Conservation (phyloP, 306 rosid genomes). For the Castanea sativa region DNA sequence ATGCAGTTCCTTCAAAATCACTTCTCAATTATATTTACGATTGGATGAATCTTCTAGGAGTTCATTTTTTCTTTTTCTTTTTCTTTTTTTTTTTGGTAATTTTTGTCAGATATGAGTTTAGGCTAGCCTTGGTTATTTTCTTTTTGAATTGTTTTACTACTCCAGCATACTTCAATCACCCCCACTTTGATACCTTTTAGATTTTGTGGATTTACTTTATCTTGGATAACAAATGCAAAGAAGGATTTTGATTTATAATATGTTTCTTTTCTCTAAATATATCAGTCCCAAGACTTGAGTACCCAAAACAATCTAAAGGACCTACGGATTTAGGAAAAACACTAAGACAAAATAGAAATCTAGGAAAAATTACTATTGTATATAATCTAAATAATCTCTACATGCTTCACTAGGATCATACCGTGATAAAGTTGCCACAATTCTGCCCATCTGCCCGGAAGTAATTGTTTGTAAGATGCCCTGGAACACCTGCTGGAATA, state of each 20-base stretch:
- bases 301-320: background rate
- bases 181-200: background rate
- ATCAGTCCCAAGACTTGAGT: background rate
- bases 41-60: slow-evolving; percentile 2
- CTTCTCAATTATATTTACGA: slow-evolving; percentile 18
- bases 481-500: slow-evolving; percentile 73
- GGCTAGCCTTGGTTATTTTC: too few relatives aligned
- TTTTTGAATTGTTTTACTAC: too few relatives aligned
- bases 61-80: too few relatives aligned
- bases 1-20: slow-evolving; percentile 1
- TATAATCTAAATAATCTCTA: background rate
- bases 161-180: too few relatives aligned
- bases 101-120: too few relatives aligned
- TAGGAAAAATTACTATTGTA: background rate
- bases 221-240: background rate
- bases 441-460: slow-evolving; percentile 82
- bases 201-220: background rate
- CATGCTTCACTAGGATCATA: slow-evolving; percentile 25
- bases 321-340: background rate
- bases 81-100: too few relatives aligned
- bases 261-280: background rate
- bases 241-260: background rate
- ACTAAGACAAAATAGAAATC: too few relatives aligned
- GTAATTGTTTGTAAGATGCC: slow-evolving; percentile 70
- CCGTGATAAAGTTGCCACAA: slow-evolving; percentile 92